Base-by-base conservation (phyloP, 371 early-diverging fungal genomes). In the Saksenaea oblongispora region DNA sequence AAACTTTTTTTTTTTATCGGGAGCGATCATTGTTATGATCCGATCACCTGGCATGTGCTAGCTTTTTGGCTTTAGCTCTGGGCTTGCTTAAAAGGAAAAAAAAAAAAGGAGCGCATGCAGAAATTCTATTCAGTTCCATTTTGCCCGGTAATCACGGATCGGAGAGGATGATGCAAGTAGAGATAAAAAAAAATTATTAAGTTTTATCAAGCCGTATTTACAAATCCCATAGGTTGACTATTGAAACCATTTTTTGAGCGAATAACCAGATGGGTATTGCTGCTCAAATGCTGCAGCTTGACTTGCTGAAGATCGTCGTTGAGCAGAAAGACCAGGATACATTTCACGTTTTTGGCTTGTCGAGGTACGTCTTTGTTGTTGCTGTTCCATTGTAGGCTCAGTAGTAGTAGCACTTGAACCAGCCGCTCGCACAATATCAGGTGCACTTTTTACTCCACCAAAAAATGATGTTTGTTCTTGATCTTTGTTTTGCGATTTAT, bases 271-370 rank as follows among this genome's bases (percentile, higher is more conserved):
- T 47, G 51, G 51, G 22, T 47, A 47, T 47, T 47, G 51, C 22
- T 47, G 3, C 5, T 47, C 51, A 22, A 22, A 47, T 47, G 17
- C 22, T 10, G 17, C 51, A 3, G 51, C 51, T 3, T 9, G 51
- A 22, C 22, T 22, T 47, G 51, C 51, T 10, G 51, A 47, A 47
- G 51, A 47, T 47, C 51, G 51, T 22, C 51, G 51, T 47, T 47
- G 51, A 47, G 51, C 17, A 5, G 51, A 17, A 47, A 47, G 51
- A 2, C 51, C 51, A 22, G 51, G 51, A 26, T 47, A 47, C 51
- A 47, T 47, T 22, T 47, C 51, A 47, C 51, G 51, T 47, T 5
- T 47, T 10, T 47, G 51, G 5, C 51, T 22, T 7, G 24, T 10
- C 17, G 51, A 47, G n/a, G 24, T 47, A 22, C 51, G 51, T 47